Base-by-base conservation (phyloP, 2,329 filamentous ascomycete genomes). In the Colletotrichum melonis region DNA sequence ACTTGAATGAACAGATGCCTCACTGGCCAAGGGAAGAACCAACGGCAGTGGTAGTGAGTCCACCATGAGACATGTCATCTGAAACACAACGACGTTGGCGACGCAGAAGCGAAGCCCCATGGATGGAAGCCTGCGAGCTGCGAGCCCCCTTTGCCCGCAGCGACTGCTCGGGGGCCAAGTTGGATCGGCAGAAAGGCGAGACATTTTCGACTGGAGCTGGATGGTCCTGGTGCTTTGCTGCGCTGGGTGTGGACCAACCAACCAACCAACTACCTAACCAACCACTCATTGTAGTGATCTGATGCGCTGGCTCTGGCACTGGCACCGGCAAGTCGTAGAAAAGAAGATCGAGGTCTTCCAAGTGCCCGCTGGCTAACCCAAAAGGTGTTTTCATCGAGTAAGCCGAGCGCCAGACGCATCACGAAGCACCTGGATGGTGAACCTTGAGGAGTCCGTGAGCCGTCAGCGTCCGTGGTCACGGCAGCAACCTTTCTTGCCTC, bases 141-240 rank as follows among this genome's bases (percentile, higher is more conserved):
- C 49, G 22, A 24, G 19, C n/a, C 22, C 22, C 49, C n/a, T 24
- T n/a, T 42, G 42, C 19, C 42, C 42, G 52, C 46, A 19, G n/a
- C 19, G 24, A 9, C 5, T 26, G 22, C 46, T 26, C 30, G 16
- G 22, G 54, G 24, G 38, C 57, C 58, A 68, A 55, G 57, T 28
- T 55, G 57, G 57, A 54, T 63, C 58, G 57, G 19, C 59, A 49
- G n/a, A 55, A 55, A 52, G 46, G 57, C 49, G 30, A 56, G 63
- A 56, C 30, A 38, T 35, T 35, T 55, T 42, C 30, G 22, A 55
- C 30, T n/a, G 46, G 57, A 68, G 58, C 66, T 24, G n/a, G 19
- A n/a, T 46, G 46, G 46, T 26, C 58, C 22, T 67, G 42, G 42
- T 49, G 42, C 19, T 49, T 4, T 49, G 19, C n/a, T 67, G 38